phyloP scores from a whole-genome alignment of 2,329 filamentous ascomycete genomes.

The Reticulascus tulasneorum region DNA sequence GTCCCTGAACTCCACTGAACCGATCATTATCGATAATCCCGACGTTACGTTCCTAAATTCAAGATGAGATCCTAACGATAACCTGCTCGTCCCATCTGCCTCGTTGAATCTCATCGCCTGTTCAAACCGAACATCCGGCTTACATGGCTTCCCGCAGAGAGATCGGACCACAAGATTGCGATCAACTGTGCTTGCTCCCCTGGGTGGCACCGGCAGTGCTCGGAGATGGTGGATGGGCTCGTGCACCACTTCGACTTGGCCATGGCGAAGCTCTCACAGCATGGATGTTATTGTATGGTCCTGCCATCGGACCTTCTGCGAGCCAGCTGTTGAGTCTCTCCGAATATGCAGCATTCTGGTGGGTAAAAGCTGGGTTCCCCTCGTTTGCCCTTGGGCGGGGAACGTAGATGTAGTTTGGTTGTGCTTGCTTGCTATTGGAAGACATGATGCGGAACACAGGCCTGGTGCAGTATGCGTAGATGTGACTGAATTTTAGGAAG shows the following conservation, averaged over 20 bases:
- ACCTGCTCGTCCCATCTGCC: no score
- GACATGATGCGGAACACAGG: conserved; percentile 5
- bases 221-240: neutral
- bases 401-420: neutral
- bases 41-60: no score
- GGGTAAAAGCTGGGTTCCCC: neutral
- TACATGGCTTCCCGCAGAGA: no score
- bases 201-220: conserved; percentile 5
- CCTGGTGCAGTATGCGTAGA: no score
- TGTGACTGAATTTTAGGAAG: no score
- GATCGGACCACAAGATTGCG: no score
- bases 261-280: no score
- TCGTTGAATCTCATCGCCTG: no score
- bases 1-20: no score
- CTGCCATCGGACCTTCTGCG: neutral
- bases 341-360: conserved; percentile 1
- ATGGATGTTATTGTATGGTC: conserved; percentile 3
- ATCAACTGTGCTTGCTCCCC: conserved; percentile 4
- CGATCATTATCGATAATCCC: no score
- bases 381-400: neutral
- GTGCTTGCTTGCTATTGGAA: neutral
- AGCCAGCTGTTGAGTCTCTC: conserved; percentile 5
- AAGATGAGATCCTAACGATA: no score
- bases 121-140: no score
- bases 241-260: neutral